Base-by-base conservation (phyloP, 148 eudicot species). In the Rhododendron henanense region DNA sequence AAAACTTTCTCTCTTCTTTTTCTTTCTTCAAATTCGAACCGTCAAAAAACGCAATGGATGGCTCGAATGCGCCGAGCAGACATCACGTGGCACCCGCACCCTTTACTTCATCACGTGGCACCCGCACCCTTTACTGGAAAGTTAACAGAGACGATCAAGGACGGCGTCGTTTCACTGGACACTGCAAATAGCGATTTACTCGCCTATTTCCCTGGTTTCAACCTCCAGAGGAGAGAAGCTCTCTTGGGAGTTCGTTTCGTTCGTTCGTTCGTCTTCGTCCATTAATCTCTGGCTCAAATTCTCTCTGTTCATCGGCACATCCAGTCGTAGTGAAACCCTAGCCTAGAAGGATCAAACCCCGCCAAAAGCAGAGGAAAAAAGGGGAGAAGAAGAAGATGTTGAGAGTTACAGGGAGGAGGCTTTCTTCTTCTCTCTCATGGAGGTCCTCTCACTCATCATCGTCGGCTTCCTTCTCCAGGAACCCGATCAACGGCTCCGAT, bases 371-470 rank as follows among this genome's bases (percentile, higher is more conserved):
- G 44, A 41, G 45, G 45, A 6, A 41, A 41, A 41, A 41, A 41
- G 45, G 8, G 45, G 6, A 25, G 74, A 11, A 28, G 28, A 21
- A 37, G n/a, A 15, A 75, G 41, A 75, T 75, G 79, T 75, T 75
- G 79, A 75, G 79, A 75, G 79, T 75, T 75, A 23, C 79, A 9
- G 48, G 79, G 48, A 75, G 47, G n/a, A 65, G 87, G 59, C 31
- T 85, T 4, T 65, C 87, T 45, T 79, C 87, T 85, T 79, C 87
- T 85, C 39, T 85, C 28, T 79, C 84, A 6, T 79, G 87, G 84
- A 79, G 78, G 87, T 28, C 57, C 33, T 3, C 78, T 39, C 78
- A 47, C 8, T 10, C 87, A 2, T 37, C 86, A 6, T 79, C 83
- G 11, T 11, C 84, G 21, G 83, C 74, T 31, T 67, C 79, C 47